Percentiles rank a stretch among this genome's conserved stretches.
Evolutionary conservation across 2,329 filamentous ascomycete genomes (phyloP).

Genomic region (Colletotrichum musicola): DNA sequence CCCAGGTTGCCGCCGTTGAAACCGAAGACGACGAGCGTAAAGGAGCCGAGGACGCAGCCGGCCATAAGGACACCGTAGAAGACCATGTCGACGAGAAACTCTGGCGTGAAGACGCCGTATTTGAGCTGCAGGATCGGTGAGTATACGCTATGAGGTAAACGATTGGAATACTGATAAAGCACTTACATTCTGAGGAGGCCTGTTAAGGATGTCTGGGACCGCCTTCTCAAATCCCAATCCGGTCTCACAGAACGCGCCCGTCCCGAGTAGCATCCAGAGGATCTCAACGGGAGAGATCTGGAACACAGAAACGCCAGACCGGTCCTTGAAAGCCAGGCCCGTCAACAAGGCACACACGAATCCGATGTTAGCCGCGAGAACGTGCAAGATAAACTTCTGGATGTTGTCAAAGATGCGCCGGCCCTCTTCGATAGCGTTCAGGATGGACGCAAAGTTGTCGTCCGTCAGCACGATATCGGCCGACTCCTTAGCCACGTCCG

Average conservation of each 20-base stretch:
- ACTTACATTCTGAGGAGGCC: slow-evolving; percentile 68
- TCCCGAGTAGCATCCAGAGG: slow-evolving; percentile 86
- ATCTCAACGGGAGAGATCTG: slow-evolving; percentile 82
- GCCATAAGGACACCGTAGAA: slow-evolving; percentile 79
- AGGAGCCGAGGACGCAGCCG: slow-evolving; percentile 71
- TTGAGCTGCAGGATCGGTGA: slow-evolving; percentile 54
- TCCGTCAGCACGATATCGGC: slow-evolving; percentile 79
- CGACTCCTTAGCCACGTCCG: slow-evolving; percentile 73
- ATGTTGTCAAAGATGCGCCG: slow-evolving; percentile 82
- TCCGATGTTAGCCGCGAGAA: slow-evolving; percentile 78
- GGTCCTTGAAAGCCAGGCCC: slow-evolving; percentile 79
- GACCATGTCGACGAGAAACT: slow-evolving; percentile 76
- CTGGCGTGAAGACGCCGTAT: slow-evolving; percentile 73
- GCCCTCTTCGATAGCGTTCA: slow-evolving; percentile 79
- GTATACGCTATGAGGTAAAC: too few relatives aligned
- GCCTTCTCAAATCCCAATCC: slow-evolving; percentile 80
- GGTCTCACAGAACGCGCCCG: slow-evolving; percentile 81
- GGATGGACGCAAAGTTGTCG: slow-evolving; percentile 80
- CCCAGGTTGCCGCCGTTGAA: slow-evolving; percentile 70
- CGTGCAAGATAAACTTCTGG: slow-evolving; percentile 79
- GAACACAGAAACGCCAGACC: slow-evolving; percentile 74
- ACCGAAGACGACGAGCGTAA: slow-evolving; percentile 74
- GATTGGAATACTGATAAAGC: background rate
- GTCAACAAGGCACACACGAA: slow-evolving; percentile 78
- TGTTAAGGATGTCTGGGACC: slow-evolving; percentile 75